Evolutionary conservation across 2,329 filamentous ascomycete species (phyloP), one percentile per base, ranked within the genome.

Genomic region (Didymella sp.): DNA sequence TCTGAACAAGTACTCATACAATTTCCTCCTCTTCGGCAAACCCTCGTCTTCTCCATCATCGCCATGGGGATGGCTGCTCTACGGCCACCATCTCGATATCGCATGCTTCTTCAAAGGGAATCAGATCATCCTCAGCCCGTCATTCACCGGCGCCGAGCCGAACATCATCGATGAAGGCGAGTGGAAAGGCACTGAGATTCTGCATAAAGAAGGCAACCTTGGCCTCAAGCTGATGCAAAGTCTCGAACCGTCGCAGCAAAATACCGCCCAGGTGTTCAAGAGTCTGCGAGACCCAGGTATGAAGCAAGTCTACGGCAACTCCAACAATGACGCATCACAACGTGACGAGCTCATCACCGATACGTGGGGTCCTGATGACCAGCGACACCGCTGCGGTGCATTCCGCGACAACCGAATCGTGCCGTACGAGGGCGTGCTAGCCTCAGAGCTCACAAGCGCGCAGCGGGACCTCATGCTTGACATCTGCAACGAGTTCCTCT

Each of bases 81-180:
- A 92, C 75, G 90, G 90, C 6, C 90, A 94, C 72, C 90, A 94
- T 65, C 80, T 94, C 2, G 91, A 89, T 63, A 80, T 93, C 2
- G 87, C 87, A 66, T 81, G 89, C 21, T 89, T 92, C 69, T 80
- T 92, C 52, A 84, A 87, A 68, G 80, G 80, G 28, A 75, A 78
- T 0, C 87, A 91, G 71, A 86, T 92, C 46, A 78, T 91, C 41
- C 80, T 91, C 2, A 86, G 85, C 0, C 90, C 90, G 0, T 90
- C 87, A 76, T 94, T 94, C 75, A 91, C 89, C 0, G 90, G 90
- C 51, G 90, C 90, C 0, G 90, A 94, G 74, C 90, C 90, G 0
- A 92, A 93, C 66, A 68, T 87, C 31, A 89, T 92, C 64, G 89
- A 92, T 62, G 73, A 75, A 0, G 89, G 89, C 0, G 82, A 82